Evolutionary conservation across 1,284 basidiomycete genomes (phyloP), one percentile per base, ranked within the genome.

Genomic region (Coniferiporia weirii): DNA sequence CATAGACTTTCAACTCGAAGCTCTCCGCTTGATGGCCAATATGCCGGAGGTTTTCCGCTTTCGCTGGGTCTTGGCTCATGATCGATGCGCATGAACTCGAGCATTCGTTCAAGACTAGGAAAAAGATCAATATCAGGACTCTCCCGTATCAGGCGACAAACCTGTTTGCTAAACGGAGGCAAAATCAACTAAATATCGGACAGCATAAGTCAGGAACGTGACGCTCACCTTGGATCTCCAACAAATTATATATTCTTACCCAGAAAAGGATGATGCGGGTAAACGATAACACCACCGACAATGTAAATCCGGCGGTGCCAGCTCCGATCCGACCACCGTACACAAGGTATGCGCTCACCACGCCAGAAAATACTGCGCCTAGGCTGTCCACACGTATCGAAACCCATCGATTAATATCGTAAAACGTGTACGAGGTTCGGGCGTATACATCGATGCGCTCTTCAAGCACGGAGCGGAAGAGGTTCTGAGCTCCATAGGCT

Each of bases 11-110:
- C 71, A 1, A 77, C 70, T 3, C 69, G 61, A 35, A 79, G 68
- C 27, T 68, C 64, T 4, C 77, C 77, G 0, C 74, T 76, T 0
- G 75, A 69, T 0, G 77, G 77, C 77, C 77, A 79, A 27, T 75
- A 71, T 0, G 76, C 77, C 6, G 78, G 60, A 15, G 60, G 56
- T 34, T 49, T 54, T 35, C 60, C 51, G 27, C 56, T 45, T 1
- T 66, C 61, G 1, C 66, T 64, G 5, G 65, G 63, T 17, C 60
- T 56, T 2, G 75, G 74, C 63, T 79, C 78, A 59, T 76, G 60
- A 34, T 75, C 75, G 60, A 79, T 76, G 22, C 71, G 64, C 32
- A 77, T 64, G 66, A 76, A 79, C 51, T 76, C 72, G 54, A 76
- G 71, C 51, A 79, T 73, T 44, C 77, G 66, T 60, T 79, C 77